Conservation (phyloP, 148 eudicot species). For the Vaccinium vitisidaea region DNA sequence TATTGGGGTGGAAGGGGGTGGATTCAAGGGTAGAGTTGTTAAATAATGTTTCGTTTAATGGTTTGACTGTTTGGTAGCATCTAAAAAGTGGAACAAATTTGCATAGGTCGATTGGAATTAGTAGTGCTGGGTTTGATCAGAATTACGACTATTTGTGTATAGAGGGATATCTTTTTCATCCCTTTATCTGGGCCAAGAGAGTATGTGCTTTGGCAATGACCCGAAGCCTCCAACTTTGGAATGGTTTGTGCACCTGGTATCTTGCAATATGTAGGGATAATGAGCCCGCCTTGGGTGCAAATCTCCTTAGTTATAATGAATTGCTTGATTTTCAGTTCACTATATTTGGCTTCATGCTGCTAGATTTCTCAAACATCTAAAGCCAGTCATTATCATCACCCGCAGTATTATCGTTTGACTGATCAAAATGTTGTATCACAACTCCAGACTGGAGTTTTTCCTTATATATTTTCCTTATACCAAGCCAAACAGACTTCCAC, state of each 20-base stretch:
- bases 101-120: background rate
- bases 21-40: constrained; percentile 4
- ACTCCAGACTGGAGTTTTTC: background rate
- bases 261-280: background rate
- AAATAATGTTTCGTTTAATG: background rate
- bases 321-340: background rate
- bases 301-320: background rate
- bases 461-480: no score
- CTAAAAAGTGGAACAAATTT: background rate
- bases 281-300: background rate
- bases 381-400: background rate
- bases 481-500: background rate
- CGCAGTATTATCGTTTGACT: background rate
- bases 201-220: background rate
- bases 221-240: background rate
- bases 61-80: background rate
- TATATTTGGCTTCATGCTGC: background rate
- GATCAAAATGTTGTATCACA: background rate
- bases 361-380: background rate
- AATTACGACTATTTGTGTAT: background rate
- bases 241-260: background rate
- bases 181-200: background rate
- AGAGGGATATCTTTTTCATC: background rate
- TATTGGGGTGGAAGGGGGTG: background rate
- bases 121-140: background rate